Base-by-base conservation (phyloP, 192 early-diverging fungal genomes). In the Backusella luteola region DNA sequence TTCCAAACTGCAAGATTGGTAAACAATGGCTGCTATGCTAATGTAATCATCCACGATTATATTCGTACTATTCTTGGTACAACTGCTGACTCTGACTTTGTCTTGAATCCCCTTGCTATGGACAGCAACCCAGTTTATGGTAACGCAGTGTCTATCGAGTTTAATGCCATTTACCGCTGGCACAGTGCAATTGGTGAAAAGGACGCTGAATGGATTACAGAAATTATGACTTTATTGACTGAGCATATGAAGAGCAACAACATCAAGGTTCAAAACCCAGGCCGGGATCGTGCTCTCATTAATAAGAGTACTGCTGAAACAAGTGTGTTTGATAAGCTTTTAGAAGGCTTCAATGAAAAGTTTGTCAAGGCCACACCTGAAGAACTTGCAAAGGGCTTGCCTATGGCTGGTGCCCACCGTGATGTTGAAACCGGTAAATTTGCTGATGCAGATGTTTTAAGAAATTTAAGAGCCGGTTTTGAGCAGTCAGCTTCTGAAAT, bases 1-100 rank as follows among this genome's bases (percentile, higher is more conserved):
- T 88, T 88, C 73, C 87, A 88, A 73, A 86, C 86, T 19, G 86
- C 87, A 14, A 73, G 87, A 19, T 73, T 86, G 34, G 73, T 88
- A 46, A 88, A 88, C 71, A 70, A 77, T 42, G 87, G 66, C 23
- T 88, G 76, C 26, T 88, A 84, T 49, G 66, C 78, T 6, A 85
- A 84, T 32, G 44, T 86, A 3, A 79, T 88, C 21, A 67, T 86
- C 6, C 76, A 83, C 6, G 84, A 88, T 46, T 88, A 88, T 38
- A 23, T 88, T 34, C 80, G 76, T 41, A 83, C 82, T 9, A 88
- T 88, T 29, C 74, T 87, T 42, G 86, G 85, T 49, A 73, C 82
- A 0, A 74, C 71, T 49, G 52, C 63, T 21, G 70, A 79, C 49
- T 80, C 75, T 8, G 82, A 77, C 17, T 77, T 80, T 75, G 69